These are phyloP conservation scores for Diaporthe vexans DNA, from an alignment of 2,329 filamentous ascomycete species.

Conservation along the genomic window DNA sequence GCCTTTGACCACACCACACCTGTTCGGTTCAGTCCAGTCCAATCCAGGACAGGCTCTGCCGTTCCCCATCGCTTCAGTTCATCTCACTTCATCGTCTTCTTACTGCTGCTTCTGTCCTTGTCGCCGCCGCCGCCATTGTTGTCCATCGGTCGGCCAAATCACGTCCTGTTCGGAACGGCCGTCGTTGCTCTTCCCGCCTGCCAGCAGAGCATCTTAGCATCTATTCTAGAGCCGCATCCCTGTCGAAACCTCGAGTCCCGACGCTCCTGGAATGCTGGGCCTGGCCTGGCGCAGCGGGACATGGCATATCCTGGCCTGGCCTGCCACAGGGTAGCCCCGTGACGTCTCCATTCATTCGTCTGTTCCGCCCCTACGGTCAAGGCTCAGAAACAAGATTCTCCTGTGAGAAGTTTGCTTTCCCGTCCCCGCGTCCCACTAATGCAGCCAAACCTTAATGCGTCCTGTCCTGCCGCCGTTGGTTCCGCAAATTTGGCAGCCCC, in stretches of 20 bases:
- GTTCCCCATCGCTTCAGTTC: background rate
- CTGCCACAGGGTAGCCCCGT: conserved; percentile 20
- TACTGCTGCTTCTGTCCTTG: background rate
- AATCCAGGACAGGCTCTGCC: background rate
- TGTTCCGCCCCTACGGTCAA: conserved; percentile 11
- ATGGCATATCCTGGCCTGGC: conserved; percentile 10
- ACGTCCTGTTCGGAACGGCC: background rate
- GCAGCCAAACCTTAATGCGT: conserved; percentile 36
- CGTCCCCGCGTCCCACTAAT: conserved; percentile 34
- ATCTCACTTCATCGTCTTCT: background rate
- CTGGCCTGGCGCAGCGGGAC: background rate
- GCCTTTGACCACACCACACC: conserved; percentile 48
- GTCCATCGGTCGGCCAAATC: background rate
- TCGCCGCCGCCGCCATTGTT: too few relatives aligned
- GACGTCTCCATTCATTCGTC: conserved; percentile 16
- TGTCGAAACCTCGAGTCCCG: conserved; percentile 11
- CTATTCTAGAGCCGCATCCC: background rate
- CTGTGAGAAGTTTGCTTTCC: conserved; percentile 29
- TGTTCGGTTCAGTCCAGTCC: conserved; percentile 12
- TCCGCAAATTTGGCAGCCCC: conserved; percentile 21
- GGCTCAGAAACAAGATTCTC: conserved; percentile 34
- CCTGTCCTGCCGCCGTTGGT: conserved; percentile 25
- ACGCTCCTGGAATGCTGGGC: conserved; percentile 8
- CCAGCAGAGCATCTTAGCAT: background rate
- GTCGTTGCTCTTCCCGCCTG: background rate